Evolutionary conservation across 805 yeast species (phyloP).

Genomic region (Komagataella pseudopastoris): DNA sequence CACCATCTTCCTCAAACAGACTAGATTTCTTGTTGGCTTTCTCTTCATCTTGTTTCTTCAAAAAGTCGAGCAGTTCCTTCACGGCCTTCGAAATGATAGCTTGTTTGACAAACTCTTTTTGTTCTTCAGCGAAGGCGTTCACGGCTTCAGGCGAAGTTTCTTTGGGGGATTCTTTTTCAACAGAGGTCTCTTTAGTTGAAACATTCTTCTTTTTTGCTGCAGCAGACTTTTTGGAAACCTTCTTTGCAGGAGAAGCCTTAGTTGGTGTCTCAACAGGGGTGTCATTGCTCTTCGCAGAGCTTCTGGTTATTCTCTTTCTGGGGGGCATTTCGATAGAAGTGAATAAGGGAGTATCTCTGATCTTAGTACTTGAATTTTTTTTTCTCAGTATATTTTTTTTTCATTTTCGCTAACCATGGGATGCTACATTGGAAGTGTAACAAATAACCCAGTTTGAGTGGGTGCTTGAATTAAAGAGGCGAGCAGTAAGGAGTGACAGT

Average conservation of each 20-base stretch:
- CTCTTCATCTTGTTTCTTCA: constrained; percentile 18
- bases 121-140: neutral
- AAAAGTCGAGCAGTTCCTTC: constrained; percentile 51
- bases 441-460: neutral
- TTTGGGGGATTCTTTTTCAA: constrained; percentile 4
- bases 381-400: neutral
- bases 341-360: neutral
- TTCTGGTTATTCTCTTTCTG: constrained; percentile 7
- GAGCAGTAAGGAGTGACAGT: neutral
- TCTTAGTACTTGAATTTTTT: neutral
- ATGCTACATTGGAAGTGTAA: neutral
- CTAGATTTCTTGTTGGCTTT: constrained; percentile 23
- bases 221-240: constrained; percentile 8
- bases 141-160: neutral
- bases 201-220: constrained; percentile 4
- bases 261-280: constrained; percentile 1
- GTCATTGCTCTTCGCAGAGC: constrained; percentile 1
- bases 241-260: constrained; percentile 6
- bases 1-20: constrained; percentile 48
- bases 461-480: neutral
- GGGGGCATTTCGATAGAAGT: constrained; percentile 8
- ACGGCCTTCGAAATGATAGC: constrained; percentile 34
- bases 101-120: constrained; percentile 7
- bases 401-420: neutral
- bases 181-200: constrained; percentile 1